phyloP scores from a whole-genome alignment of 257 asterid genomes.

The Nemophila menziesii region DNA sequence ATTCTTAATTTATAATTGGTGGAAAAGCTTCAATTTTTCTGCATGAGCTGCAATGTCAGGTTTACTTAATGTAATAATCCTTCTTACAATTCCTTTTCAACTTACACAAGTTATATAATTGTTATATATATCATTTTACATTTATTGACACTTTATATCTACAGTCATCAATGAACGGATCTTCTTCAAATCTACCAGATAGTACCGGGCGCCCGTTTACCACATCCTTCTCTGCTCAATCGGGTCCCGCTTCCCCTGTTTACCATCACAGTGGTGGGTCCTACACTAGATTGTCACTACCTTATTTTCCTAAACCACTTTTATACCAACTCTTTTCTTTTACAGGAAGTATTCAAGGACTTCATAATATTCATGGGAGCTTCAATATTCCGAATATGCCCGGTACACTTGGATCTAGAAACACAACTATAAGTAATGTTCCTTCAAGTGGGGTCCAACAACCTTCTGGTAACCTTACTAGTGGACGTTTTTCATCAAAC shows the following conservation, averaged over 20 bases:
- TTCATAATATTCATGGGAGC: constrained; percentile 83
- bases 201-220: constrained; percentile 73
- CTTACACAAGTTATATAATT: constrained; percentile 10
- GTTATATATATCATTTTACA: not conserved
- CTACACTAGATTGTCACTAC: constrained; percentile 15
- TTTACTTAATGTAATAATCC: constrained; percentile 60
- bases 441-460: constrained; percentile 89
- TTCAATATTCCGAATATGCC: constrained; percentile 78
- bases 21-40: constrained; percentile 28
- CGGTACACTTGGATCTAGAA: constrained; percentile 86
- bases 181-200: constrained; percentile 81
- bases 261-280: constrained; percentile 74
- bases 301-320: constrained; percentile 6
- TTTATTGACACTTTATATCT: constrained; percentile 10
- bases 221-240: constrained; percentile 79
- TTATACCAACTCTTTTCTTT: constrained; percentile 15
- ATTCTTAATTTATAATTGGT: constrained; percentile 15
- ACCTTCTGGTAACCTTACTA: constrained; percentile 60
- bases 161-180: constrained; percentile 86
- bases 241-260: constrained; percentile 86
- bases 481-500: constrained; percentile 85
- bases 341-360: constrained; percentile 86
- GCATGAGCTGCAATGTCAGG: constrained; percentile 87
- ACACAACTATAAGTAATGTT: constrained; percentile 58
- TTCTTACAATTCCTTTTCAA: constrained; percentile 13